Conservation (phyloP, 2,329 filamentous ascomycete species). For the Nothophaeocryptopus gaeumannii region DNA sequence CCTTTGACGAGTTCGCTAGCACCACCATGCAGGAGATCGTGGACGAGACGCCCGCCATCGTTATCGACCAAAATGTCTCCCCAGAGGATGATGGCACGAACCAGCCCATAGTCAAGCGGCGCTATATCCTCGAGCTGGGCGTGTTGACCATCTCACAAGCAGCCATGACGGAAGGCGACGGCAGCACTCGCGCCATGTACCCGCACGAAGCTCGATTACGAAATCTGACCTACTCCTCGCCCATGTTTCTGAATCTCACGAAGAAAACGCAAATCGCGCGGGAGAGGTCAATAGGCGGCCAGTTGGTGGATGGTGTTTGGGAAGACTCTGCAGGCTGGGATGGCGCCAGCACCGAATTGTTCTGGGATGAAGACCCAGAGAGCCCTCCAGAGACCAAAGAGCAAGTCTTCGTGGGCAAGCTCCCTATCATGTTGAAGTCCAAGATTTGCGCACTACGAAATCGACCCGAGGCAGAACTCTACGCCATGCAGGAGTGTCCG, state of each 20-base stretch:
- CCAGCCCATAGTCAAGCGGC: slow-evolving; percentile 72
- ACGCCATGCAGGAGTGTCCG: slow-evolving; percentile 90
- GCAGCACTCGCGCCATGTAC: slow-evolving; percentile 77
- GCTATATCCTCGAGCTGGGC: slow-evolving; percentile 94
- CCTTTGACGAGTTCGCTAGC: slow-evolving; percentile 94
- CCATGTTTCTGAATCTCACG: slow-evolving; percentile 83
- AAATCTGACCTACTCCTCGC: slow-evolving; percentile 92
- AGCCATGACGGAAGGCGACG: slow-evolving; percentile 89
- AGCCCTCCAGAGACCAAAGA: slow-evolving; percentile 39
- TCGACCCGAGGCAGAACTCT: slow-evolving; percentile 80
- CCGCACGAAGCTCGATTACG: slow-evolving; percentile 94
- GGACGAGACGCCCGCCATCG: slow-evolving; percentile 84
- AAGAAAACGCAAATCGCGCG: slow-evolving; percentile 81
- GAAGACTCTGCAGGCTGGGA: slow-evolving; percentile 34
- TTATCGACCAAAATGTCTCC: slow-evolving; percentile 88
- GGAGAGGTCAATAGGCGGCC: slow-evolving; percentile 65
- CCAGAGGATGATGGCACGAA: slow-evolving; percentile 65
- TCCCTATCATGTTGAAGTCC: slow-evolving; percentile 97
- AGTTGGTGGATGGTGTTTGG: slow-evolving; percentile 58
- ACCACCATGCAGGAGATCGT: slow-evolving; percentile 94
- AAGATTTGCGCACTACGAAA: slow-evolving; percentile 88
- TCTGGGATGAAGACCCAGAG: slow-evolving; percentile 42
- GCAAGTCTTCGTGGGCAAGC: slow-evolving; percentile 83
- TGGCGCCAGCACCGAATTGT: slow-evolving; percentile 43
- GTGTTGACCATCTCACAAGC: slow-evolving; percentile 85